Conservation (phyloP, 1,284 basidiomycete genomes). For the Cutaneotrichosporon sp. region DNA sequence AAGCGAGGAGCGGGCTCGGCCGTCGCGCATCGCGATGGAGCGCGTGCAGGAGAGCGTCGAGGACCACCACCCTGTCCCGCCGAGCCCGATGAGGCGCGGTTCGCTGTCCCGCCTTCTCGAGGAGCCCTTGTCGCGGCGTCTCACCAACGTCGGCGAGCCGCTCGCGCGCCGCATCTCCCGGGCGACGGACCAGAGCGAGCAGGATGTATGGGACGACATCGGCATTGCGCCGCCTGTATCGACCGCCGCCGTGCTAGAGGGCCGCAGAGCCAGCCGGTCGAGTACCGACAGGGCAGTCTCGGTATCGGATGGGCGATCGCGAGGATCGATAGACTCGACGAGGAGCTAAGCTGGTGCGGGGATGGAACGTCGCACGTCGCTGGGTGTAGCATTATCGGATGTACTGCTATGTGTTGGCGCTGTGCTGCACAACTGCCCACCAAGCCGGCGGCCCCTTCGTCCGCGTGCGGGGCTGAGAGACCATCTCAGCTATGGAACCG, state of each 20-base stretch:
- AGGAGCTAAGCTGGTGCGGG: background rate
- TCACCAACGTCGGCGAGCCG: background rate
- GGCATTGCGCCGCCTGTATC: conserved; percentile 1
- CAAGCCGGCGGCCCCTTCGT: no score
- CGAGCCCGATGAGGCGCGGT: background rate
- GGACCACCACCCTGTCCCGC: background rate
- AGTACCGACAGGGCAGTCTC: background rate
- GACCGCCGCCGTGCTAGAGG: background rate
- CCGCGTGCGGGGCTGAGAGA: no score
- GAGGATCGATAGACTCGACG: background rate
- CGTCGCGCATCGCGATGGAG: background rate
- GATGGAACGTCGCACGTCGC: no score
- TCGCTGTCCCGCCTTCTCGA: background rate
- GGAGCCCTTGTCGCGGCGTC: background rate
- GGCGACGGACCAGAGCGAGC: conserved; percentile 1
- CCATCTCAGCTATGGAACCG: no score
- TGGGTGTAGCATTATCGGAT: conserved; percentile 1
- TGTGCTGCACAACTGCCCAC: no score
- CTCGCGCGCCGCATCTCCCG: conserved; percentile 1
- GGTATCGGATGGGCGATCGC: background rate
- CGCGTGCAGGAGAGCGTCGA: background rate
- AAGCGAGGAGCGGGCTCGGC: background rate
- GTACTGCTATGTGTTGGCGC: background rate
- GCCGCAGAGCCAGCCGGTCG: background rate
- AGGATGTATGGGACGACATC: conserved; percentile 2